Evolutionary conservation across 371 early-diverging fungal genomes (phyloP).

Genomic region (Rhizopus microsporus): DNA sequence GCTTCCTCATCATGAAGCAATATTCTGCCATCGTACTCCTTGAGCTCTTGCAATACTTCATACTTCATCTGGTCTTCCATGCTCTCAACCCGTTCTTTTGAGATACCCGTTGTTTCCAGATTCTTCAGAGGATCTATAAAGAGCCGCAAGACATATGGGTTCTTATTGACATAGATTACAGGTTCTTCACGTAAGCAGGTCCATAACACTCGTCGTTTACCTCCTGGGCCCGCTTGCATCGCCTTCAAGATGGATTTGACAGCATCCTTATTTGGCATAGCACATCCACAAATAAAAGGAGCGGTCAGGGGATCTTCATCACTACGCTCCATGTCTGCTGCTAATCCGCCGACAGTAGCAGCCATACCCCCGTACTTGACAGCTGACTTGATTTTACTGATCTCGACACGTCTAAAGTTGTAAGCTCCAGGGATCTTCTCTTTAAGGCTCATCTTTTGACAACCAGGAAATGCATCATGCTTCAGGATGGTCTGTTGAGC

Average conservation of each 20-base stretch:
- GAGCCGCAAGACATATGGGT: conserved; percentile 61
- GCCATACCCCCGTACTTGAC: conserved; percentile 49
- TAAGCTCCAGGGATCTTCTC: conserved; percentile 72
- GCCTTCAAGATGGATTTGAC: conserved; percentile 45
- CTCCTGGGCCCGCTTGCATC: conserved; percentile 54
- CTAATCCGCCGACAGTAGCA: conserved; percentile 50
- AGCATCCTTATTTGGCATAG: conserved; percentile 64
- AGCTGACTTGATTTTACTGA: conserved; percentile 45
- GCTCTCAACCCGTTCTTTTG: conserved; percentile 59
- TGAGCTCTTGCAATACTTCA: conserved; percentile 57
- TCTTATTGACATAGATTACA: conserved; percentile 64
- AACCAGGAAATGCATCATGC: conserved; percentile 72
- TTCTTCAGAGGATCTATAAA: conserved; percentile 63
- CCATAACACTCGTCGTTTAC: conserved; percentile 54
- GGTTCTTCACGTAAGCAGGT: conserved; percentile 75
- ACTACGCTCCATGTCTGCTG: conserved; percentile 42
- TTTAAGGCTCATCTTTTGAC: conserved; percentile 65
- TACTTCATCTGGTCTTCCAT: conserved; percentile 66
- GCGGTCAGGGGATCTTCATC: conserved; percentile 18
- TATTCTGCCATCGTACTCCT: conserved; percentile 50
- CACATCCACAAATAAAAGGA: conserved; percentile 31
- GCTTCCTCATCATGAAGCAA: conserved; percentile 62
- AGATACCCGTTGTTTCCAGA: conserved; percentile 66
- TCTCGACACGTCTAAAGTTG: conserved; percentile 61
- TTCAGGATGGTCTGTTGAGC: conserved; percentile 70